Evolutionary conservation across 1,284 basidiomycete species (phyloP).

Genomic region (Leucoagaricus sp.): DNA sequence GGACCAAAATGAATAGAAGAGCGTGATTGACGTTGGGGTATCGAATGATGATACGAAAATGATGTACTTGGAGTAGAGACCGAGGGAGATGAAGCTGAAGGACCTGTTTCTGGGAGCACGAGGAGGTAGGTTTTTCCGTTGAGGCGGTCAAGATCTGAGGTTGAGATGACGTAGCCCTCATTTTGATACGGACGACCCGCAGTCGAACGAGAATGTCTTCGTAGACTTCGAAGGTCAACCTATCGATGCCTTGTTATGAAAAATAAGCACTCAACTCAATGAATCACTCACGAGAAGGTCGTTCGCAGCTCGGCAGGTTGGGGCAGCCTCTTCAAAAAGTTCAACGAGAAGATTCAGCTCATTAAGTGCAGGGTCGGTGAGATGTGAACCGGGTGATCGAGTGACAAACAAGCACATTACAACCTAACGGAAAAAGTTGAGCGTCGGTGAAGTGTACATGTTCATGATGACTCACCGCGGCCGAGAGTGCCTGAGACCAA

Average conservation of each 20-base stretch:
- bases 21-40: neutral
- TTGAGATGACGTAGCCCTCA: conserved; percentile 27
- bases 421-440: conserved; percentile 58
- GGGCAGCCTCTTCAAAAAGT: conserved; percentile 54
- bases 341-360: conserved; percentile 53
- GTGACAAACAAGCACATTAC: conserved; percentile 68
- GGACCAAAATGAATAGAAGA: neutral
- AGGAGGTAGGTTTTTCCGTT: conserved; percentile 53
- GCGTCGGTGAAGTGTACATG: neutral
- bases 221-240: conserved; percentile 47
- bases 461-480: conserved; percentile 47
- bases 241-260: conserved; percentile 10
- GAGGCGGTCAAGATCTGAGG: conserved; percentile 60
- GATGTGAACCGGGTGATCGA: conserved; percentile 54
- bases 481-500: conserved; percentile 65
- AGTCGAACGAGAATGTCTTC: conserved; percentile 52
- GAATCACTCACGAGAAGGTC: conserved; percentile 47
- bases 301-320: conserved; percentile 46
- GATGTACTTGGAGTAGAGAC: neutral
- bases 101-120: neutral
- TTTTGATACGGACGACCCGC: conserved; percentile 35
- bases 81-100: conserved; percentile 1
- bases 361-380: conserved; percentile 55
- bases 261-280: neutral
- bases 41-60: neutral